phyloP scores from a whole-genome alignment of 352 stramenopile genomes.

The Globisporangium radiosum region DNA sequence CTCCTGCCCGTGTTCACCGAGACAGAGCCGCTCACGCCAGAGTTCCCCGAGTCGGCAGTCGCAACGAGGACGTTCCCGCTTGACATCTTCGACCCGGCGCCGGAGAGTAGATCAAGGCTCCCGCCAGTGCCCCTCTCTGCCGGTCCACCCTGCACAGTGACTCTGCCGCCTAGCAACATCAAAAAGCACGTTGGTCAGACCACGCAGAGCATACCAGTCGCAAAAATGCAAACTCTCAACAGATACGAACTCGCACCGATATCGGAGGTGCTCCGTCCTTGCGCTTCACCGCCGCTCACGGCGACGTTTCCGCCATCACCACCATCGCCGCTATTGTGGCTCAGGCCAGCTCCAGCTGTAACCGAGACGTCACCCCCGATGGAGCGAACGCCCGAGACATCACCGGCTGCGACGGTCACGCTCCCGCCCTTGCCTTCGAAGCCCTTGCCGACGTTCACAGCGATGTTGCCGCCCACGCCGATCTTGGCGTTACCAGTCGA shows the following conservation, averaged over 20 bases:
- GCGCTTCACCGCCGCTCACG: constrained; percentile 47
- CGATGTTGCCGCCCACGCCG: constrained; percentile 64
- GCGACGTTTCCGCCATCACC: constrained; percentile 55
- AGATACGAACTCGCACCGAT: constrained; percentile 21
- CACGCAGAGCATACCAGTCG: constrained; percentile 3
- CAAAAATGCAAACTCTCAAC: neutral
- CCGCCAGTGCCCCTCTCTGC: constrained; percentile 45
- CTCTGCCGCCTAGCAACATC: constrained; percentile 23
- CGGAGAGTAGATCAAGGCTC: constrained; percentile 35
- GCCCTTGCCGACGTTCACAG: constrained; percentile 72
- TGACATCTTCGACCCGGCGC: constrained; percentile 27
- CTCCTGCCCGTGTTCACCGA: constrained; percentile 48
- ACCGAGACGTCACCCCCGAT: constrained; percentile 49
- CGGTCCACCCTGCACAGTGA: constrained; percentile 40
- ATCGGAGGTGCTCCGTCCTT: constrained; percentile 33
- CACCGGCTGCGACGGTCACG: constrained; percentile 58
- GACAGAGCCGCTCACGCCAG: constrained; percentile 70
- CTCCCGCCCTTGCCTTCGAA: constrained; percentile 79
- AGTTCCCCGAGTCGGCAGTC: constrained; percentile 55
- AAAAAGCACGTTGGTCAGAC: constrained; percentile 6
- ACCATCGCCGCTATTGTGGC: constrained; percentile 28
- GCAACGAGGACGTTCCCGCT: constrained; percentile 57
- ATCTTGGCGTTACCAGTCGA: constrained; percentile 66
- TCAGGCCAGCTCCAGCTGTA: constrained; percentile 40
- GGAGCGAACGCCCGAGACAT: constrained; percentile 34